Evolutionary conservation across 2,329 filamentous ascomycete genomes (phyloP), one percentile per base, ranked within the genome.

Genomic region (Trichocomaceae sp.): DNA sequence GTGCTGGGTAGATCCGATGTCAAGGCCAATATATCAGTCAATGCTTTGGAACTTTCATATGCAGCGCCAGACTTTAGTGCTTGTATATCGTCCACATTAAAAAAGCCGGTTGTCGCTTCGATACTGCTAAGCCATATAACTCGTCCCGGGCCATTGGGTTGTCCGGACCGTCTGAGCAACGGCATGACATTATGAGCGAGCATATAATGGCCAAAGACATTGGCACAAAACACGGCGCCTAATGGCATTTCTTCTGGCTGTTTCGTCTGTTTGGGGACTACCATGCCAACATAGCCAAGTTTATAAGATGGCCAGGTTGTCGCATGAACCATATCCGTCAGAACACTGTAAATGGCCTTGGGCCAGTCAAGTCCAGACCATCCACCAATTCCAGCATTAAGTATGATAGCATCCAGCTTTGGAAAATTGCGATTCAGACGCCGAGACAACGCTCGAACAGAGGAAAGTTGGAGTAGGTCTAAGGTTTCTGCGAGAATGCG

Each of bases 171-270:
- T 63, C 76, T 74, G 62, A 99, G 79, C 10, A 96, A 76, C 0
- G 89, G 86, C 61, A 87, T 79, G 10, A 97, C 79, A 65, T 86
- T 83, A 69, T 96, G 91, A 15, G 83, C 83, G 22, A 99, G 83
- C 65, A 96, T 75, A 69, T 99, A 97, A 74, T 99, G 93, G 0
- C 93, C 93, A 67, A 99, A 97, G 29, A 96, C 81, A 66, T 97
- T 97, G 49, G 92, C 86, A 68, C 86, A 87, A 69, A 97, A 99
- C 17, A 96, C 83, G 61, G 89, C 80, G 2, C 90, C 91, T 0
- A 99, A 75, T 5, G 76, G 73, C 0, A 86, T 84, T 56, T 84
- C 81, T 15, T 73, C 62, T 2, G 59, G 55, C 7, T 52, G 52
- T 9, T 70, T 66, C 13, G 79, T 73, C 66, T 90, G 79, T 8